A percentile compares a stretch with the other conserved stretches of the same genome.
Conservation (phyloP, 495 filamentous ascomycete species). For the Thozetella sp. region DNA sequence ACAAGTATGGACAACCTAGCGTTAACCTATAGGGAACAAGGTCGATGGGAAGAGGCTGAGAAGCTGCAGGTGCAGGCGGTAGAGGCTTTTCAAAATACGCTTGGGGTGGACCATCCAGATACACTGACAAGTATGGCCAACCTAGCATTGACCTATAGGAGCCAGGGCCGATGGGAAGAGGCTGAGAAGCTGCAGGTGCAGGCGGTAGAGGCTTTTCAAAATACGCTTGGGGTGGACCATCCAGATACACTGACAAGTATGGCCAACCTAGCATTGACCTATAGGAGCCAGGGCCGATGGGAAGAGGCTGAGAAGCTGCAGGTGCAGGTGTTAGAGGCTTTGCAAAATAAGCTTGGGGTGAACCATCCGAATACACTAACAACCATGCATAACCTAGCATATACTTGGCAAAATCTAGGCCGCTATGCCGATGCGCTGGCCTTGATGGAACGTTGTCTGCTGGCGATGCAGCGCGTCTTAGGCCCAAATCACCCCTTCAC, state of each 20-base stretch:
- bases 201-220: conserved; percentile 25
- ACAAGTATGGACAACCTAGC: conserved; percentile 39
- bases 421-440: background rate
- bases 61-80: conserved; percentile 29
- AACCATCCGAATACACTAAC: too few relatives aligned
- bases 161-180: conserved; percentile 32
- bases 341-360: too few relatives aligned
- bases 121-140: conserved; percentile 41
- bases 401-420: background rate
- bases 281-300: too few relatives aligned
- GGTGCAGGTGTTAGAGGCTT: too few relatives aligned
- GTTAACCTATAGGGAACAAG: conserved; percentile 27
- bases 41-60: conserved; percentile 34
- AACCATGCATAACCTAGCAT: too few relatives aligned
- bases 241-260: conserved; percentile 38
- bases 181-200: conserved; percentile 30
- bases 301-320: too few relatives aligned
- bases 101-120: conserved; percentile 37
- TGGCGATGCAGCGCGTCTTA: background rate
- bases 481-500: background rate
- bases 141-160: conserved; percentile 29
- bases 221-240: conserved; percentile 34
- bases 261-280: conserved; percentile 31
- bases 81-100: conserved; percentile 18
- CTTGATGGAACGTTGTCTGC: background rate